Evolutionary conservation across 140 eudicot genomes (phyloP).

Genomic region (Cichorium intybus): DNA sequence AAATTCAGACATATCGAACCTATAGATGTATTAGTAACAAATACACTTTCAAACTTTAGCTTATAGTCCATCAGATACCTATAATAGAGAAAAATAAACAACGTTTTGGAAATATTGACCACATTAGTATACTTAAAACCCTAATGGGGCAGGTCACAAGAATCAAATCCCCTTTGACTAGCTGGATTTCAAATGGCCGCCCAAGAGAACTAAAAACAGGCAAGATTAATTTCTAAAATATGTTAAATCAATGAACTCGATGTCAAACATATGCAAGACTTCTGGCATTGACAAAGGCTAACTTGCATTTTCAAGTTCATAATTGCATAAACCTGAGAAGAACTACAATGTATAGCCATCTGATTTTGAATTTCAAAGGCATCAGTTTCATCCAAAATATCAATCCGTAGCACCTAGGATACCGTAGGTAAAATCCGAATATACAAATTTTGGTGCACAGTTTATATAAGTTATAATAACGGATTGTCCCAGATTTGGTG

Average conservation of each 20-base stretch:
- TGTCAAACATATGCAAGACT: not conserved
- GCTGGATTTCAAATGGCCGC: not conserved
- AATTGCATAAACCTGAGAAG: not conserved
- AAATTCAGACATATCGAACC: not conserved
- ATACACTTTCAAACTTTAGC: too few relatives aligned
- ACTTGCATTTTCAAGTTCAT: not conserved
- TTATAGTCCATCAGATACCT: not conserved
- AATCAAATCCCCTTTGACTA: not conserved
- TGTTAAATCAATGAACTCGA: not conserved
- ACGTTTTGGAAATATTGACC: not conserved
- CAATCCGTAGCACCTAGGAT: not conserved
- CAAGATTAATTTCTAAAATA: not conserved
- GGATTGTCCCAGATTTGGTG: not conserved
- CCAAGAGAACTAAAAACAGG: not conserved
- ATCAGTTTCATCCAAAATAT: slow-evolving; percentile 1
- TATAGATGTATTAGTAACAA: too few relatives aligned
- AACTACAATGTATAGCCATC: slow-evolving; percentile 6
- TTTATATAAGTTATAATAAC: not conserved
- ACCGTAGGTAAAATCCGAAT: not conserved
- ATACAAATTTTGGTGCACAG: not conserved
- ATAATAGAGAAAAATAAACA: too few relatives aligned
- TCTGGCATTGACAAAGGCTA: not conserved
- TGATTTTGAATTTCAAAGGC: not conserved
- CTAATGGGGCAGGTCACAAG: not conserved
- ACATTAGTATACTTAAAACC: not conserved